phyloP scores from a whole-genome alignment of 163 green algal species.

The Volvox carteri region DNA sequence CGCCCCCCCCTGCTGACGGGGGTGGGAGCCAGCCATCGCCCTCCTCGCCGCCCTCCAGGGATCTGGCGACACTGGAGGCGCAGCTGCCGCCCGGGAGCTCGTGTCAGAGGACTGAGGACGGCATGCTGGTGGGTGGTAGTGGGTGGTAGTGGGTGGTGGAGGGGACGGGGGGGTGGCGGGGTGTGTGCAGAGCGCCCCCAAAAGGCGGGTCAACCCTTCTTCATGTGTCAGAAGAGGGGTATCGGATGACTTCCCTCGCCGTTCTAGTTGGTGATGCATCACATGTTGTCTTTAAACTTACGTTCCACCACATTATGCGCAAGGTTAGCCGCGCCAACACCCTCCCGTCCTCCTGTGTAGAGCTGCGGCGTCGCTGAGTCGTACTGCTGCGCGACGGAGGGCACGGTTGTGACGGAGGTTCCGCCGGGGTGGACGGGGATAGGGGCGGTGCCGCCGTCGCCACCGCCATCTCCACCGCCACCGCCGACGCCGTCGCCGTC shows the following conservation, averaged over 20 bases:
- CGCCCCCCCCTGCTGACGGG: too few species aligned
- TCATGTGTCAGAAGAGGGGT: too few species aligned
- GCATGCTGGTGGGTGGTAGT: constrained; percentile 27
- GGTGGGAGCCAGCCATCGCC: too few species aligned
- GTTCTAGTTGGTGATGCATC: constrained; percentile 7
- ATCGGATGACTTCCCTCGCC: too few species aligned
- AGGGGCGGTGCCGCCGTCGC: neutral
- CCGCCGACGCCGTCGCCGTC: neutral
- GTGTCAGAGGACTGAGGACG: neutral
- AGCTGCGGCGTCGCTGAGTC: constrained; percentile 40
- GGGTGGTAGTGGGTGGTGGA: too few species aligned
- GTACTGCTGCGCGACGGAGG: constrained; percentile 33
- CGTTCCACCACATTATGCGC: too few species aligned
- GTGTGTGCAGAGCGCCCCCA: too few species aligned
- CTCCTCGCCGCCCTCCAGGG: neutral
- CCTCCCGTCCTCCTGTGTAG: neutral
- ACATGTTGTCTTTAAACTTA: too few species aligned
- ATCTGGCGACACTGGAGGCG: neutral
- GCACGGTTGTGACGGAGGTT: neutral
- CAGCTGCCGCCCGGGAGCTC: constrained; percentile 25
- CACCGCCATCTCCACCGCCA: neutral
- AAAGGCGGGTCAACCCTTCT: too few species aligned
- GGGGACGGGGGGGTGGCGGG: too few species aligned
- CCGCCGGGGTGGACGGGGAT: neutral
- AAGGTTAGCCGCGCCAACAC: neutral